These are phyloP conservation scores for Graphium sp. DNA, from an alignment of 2,329 filamentous ascomycete species.

Conservation along the genomic window DNA sequence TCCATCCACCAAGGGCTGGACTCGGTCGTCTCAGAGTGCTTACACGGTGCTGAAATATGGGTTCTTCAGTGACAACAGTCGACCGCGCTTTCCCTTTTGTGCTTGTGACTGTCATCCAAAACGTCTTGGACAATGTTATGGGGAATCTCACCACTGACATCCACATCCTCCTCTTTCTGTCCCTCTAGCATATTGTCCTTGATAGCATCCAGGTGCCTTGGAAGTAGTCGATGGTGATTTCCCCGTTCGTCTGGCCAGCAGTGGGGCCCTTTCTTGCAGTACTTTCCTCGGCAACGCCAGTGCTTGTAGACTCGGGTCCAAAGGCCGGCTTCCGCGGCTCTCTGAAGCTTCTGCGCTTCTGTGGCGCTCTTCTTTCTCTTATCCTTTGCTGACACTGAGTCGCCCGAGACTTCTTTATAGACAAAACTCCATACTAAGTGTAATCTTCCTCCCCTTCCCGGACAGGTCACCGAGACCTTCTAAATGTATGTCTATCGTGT, in stretches of 20 bases:
- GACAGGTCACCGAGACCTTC: background rate
- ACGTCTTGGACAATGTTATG: slow-evolving; percentile 8
- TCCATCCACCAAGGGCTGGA: too few species aligned
- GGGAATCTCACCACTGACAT: slow-evolving; percentile 8
- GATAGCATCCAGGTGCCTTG: slow-evolving; percentile 8
- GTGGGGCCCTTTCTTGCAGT: slow-evolving; percentile 1
- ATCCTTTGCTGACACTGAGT: background rate
- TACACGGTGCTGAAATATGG: too few species aligned
- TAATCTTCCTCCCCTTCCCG: background rate
- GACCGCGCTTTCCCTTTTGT: slow-evolving; percentile 6
- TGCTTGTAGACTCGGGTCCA: slow-evolving; percentile 2
- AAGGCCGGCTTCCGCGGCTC: background rate
- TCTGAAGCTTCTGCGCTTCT: slow-evolving; percentile 1
- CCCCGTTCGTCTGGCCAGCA: slow-evolving; percentile 8
- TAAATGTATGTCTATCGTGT: slow-evolving; percentile 5
- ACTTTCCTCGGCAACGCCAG: background rate
- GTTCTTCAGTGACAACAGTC: too few species aligned
- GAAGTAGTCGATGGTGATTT: slow-evolving; percentile 6
- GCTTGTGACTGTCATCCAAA: slow-evolving; percentile 9
- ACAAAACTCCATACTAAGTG: background rate
- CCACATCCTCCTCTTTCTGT: slow-evolving; percentile 8
- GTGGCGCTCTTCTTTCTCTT: background rate
- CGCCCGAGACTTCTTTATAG: background rate
- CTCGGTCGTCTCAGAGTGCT: too few species aligned
- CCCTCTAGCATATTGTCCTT: slow-evolving; percentile 9